phyloP scores from a whole-genome alignment of 192 early-diverging fungal genomes.

The Thoreauomyces humboldtii region DNA sequence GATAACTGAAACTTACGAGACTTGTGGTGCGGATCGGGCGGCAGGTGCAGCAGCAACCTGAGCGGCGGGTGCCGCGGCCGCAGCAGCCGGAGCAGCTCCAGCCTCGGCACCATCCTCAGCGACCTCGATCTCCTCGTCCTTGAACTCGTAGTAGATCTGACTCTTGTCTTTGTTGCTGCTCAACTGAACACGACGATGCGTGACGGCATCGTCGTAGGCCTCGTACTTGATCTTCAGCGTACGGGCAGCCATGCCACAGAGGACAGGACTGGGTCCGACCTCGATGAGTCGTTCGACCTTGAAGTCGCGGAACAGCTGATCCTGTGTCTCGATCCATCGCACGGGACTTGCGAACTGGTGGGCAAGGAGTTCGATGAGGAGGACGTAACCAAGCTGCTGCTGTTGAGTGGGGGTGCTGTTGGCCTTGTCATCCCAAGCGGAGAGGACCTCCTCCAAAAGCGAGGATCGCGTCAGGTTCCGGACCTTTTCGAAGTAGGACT shows the following conservation, averaged over 20 bases:
- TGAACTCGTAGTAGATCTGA: conserved; percentile 92
- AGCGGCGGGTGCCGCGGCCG: conserved; percentile 52
- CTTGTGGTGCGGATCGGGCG: no score
- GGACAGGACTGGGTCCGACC: conserved; percentile 83
- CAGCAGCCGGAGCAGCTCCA: conserved; percentile 54
- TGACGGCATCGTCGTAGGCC: conserved; percentile 91
- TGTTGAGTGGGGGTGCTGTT: conserved; percentile 71
- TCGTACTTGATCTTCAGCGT: conserved; percentile 97
- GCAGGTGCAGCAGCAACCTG: conserved; percentile 55
- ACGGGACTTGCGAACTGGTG: conserved; percentile 93
- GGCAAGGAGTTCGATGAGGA: conserved; percentile 85
- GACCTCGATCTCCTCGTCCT: conserved; percentile 54
- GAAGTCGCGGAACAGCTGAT: conserved; percentile 75
- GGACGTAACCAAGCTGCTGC: conserved; percentile 80
- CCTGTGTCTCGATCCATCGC: conserved; percentile 94
- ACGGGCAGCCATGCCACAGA: conserved; percentile 89
- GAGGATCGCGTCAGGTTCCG: conserved; percentile 69
- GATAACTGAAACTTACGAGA: conserved; percentile 30
- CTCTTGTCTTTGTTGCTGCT: conserved; percentile 85
- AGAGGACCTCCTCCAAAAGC: conserved; percentile 74
- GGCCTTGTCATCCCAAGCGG: conserved; percentile 72
- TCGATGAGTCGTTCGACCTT: conserved; percentile 86
- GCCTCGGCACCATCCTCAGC: conserved; percentile 54
- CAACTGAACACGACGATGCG: conserved; percentile 82
- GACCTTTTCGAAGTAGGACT: conserved; percentile 73